Evolutionary conservation across 1,139 yeast species (phyloP).

Genomic region (Kurtzmaniella quercitrusa): DNA sequence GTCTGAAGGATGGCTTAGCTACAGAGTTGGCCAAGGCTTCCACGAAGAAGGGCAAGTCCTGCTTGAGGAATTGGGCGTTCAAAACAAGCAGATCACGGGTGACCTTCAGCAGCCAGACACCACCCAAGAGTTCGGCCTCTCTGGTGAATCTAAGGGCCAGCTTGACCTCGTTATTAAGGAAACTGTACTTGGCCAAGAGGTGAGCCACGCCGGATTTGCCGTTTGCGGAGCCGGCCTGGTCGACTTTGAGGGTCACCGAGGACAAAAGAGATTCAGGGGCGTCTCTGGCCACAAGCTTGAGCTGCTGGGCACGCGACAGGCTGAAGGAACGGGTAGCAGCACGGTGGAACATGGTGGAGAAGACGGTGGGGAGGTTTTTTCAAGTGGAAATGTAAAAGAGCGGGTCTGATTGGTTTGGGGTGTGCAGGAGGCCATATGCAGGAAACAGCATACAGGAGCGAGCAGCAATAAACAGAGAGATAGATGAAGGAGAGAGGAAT

Average conservation of each 20-base stretch:
- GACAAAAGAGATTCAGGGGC: constrained; percentile 58
- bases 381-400: background rate
- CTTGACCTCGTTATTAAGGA: constrained; percentile 76
- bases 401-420: constrained; percentile 1
- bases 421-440: constrained; percentile 3
- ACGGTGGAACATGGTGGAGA: constrained; percentile 39
- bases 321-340: constrained; percentile 46
- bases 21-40: constrained; percentile 79
- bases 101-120: constrained; percentile 61
- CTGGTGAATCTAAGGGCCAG: constrained; percentile 91
- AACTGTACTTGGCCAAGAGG: constrained; percentile 77
- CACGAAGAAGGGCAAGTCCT: constrained; percentile 88
- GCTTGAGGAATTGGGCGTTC: constrained; percentile 77
- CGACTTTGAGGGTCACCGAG: constrained; percentile 65
- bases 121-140: constrained; percentile 93
- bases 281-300: constrained; percentile 45
- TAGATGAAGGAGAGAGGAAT: too few relatives aligned
- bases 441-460: too few relatives aligned
- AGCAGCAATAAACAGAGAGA: too few relatives aligned
- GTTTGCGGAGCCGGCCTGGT: constrained; percentile 80
- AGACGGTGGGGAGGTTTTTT: constrained; percentile 7
- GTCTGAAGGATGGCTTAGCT: constrained; percentile 68
- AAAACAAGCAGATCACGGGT: constrained; percentile 83
- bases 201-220: constrained; percentile 83
- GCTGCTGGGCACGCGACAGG: constrained; percentile 30